Evolutionary conservation across 2,329 filamentous ascomycete genomes (phyloP).

Genomic region (Alternaria sp.): DNA sequence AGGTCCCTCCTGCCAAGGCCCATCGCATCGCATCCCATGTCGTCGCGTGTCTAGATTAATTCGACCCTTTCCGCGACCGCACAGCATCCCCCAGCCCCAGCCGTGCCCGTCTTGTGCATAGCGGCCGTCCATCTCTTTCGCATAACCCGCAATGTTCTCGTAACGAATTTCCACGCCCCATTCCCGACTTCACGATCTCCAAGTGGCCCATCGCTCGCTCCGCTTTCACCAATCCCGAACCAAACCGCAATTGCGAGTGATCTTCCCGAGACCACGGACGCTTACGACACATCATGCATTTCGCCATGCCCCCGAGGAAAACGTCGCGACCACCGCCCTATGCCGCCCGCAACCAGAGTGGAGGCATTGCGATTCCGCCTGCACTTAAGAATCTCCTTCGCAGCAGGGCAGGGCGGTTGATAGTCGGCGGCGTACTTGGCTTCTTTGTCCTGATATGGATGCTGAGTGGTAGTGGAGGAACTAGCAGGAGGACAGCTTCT

Average conservation of each 20-base stretch:
- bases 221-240: neutral
- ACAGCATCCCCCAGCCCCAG: slow-evolving; percentile 1
- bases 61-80: slow-evolving; percentile 18
- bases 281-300: slow-evolving; percentile 67
- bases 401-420: slow-evolving; percentile 64
- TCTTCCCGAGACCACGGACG: slow-evolving; percentile 25
- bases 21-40: slow-evolving; percentile 17
- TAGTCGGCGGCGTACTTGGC: slow-evolving; percentile 61
- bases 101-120: neutral
- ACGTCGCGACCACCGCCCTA: slow-evolving; percentile 78
- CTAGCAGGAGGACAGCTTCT: slow-evolving; percentile 9
- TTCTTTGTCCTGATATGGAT: slow-evolving; percentile 56
- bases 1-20: slow-evolving; percentile 22
- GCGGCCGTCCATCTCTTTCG: neutral
- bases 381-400: slow-evolving; percentile 58
- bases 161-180: slow-evolving; percentile 13
- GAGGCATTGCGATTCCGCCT: slow-evolving; percentile 44
- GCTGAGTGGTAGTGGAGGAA: slow-evolving; percentile 38
- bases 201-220: slow-evolving; percentile 30
- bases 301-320: slow-evolving; percentile 87
- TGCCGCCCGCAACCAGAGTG: slow-evolving; percentile 62
- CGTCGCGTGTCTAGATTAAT: slow-evolving; percentile 19
- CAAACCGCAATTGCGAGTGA: slow-evolving; percentile 6
- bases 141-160: slow-evolving; percentile 21
- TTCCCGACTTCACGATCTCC: slow-evolving; percentile 2